Evolutionary conservation across 2,329 filamentous ascomycete genomes (phyloP), one percentile per base, ranked within the genome.

Genomic region (Sodiomyces alkalinus): DNA sequence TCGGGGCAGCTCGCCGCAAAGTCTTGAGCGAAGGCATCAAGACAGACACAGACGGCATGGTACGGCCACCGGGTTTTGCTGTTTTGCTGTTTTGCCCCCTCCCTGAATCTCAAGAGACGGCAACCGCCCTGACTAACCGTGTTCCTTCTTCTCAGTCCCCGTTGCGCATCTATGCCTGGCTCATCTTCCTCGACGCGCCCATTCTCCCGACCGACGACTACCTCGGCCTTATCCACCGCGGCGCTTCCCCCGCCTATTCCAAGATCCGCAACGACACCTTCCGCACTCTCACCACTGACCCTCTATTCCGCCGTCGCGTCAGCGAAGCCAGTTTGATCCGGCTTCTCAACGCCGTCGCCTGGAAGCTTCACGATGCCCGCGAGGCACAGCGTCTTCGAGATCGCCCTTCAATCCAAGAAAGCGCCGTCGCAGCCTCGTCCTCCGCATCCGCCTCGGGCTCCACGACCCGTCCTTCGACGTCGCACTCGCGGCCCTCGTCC

Each of bases 201-300:
- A 74, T 92, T 23, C 62, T 94, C 37, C 68, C 76, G 24, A 93
- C 90, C 33, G 81, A 93, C 43, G 68, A 78, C 35, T 98, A 98
- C 51, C 79, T 96, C 39, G 68, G 72, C 32, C 77, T 96, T 24
- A 79, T 98, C 39, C 85, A 92, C 47, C 82, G 90, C 38, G 87
- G 90, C 37, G 80, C 87, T 15, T 96, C 87, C 3, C 86, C 87
- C 1, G 86, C 85, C 25, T 93, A 98, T 57, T 74, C 82, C 44
- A 98, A 98, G 58, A 98, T 98, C 48, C 81, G 86, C 49, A 94
- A 98, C 55, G 90, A 98, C 52, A 94, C 90, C 22, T 96, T 96
- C 52, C 82, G 90, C 42, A 98, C 90, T 1, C 64, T 98, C 30
- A 90, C 90, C 18, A 94, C 87, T 28, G 90, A 98, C 46, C 86